Evolutionary conservation across 441 rosid species (phyloP).

Genomic region (Hypseocharis bilobata): DNA sequence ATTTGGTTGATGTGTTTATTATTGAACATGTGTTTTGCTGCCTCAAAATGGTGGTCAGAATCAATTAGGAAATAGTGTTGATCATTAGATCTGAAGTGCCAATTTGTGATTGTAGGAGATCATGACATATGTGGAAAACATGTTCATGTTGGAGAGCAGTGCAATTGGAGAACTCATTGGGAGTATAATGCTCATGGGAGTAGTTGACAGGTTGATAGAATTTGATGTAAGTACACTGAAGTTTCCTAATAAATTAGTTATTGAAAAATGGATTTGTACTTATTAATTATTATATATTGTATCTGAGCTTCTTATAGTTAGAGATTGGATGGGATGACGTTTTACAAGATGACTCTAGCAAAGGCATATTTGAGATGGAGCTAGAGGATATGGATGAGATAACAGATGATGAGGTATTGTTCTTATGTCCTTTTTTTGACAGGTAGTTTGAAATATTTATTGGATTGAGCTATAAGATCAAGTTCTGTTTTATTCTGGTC

Average conservation of each 20-base stretch:
- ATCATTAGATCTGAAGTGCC: constrained; percentile 2
- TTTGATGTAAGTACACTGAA: constrained; percentile 56
- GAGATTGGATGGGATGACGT: constrained; percentile 69
- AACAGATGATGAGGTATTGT: constrained; percentile 44
- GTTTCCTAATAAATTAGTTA: background rate
- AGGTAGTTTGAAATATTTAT: too few relatives aligned
- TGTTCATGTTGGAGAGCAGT: constrained; percentile 67
- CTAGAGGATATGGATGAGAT: constrained; percentile 44
- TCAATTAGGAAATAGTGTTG: background rate
- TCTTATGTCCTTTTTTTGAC: too few relatives aligned
- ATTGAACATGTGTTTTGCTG: too few relatives aligned
- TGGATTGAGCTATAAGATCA: too few relatives aligned
- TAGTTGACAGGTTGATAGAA: constrained; percentile 60
- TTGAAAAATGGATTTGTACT: background rate
- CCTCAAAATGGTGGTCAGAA: too few relatives aligned
- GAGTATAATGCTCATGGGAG: constrained; percentile 44
- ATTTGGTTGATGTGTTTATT: too few relatives aligned
- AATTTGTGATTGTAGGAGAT: constrained; percentile 29
- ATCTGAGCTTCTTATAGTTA: constrained; percentile 34
- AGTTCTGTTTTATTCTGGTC: too few relatives aligned
- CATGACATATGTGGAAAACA: constrained; percentile 53
- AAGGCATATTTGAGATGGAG: constrained; percentile 76
- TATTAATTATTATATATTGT: background rate
- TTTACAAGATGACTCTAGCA: constrained; percentile 51
- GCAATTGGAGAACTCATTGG: constrained; percentile 60